Evolutionary conservation across 73 alveolate species (phyloP).

Genomic region (Urostyla sp.): DNA sequence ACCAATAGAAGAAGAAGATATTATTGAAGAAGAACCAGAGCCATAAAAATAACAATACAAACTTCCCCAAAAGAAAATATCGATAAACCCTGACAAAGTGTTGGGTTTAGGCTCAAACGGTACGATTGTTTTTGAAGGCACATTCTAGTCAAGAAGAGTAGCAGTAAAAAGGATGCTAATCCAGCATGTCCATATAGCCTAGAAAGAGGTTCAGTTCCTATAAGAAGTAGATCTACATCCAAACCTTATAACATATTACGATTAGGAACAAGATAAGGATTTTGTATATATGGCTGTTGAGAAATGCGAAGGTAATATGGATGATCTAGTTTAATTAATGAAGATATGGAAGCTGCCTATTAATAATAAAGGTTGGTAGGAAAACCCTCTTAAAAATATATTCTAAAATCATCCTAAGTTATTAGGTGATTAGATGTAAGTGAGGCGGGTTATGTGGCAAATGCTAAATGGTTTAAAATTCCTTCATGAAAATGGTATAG

Average conservation of each 20-base stretch:
- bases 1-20: not conserved
- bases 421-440: not conserved
- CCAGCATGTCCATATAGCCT: conserved; percentile 39
- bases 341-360: not conserved
- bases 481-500: conserved; percentile 77
- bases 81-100: conserved; percentile 9
- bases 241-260: conserved; percentile 65
- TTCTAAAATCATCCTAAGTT: not conserved
- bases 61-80: conserved; percentile 11
- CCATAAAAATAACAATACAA: not conserved
- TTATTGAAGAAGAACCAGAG: not conserved
- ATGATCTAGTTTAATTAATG: conserved; percentile 38
- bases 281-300: conserved; percentile 73
- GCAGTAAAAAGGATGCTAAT: conserved; percentile 76
- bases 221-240: conserved; percentile 69
- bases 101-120: conserved; percentile 75
- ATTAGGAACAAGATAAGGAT: conserved; percentile 68
- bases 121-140: conserved; percentile 76
- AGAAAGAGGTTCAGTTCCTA: conserved; percentile 55
- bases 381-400: not conserved
- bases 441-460: conserved; percentile 70
- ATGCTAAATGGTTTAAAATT: conserved; percentile 75
- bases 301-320: conserved; percentile 69
- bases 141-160: conserved; percentile 52
- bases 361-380: not conserved